Evolutionary conservation across 176 grass and related monocot species (phyloP), one percentile per base, ranked within the genome.

Genomic region (Melocanna baccifera): DNA sequence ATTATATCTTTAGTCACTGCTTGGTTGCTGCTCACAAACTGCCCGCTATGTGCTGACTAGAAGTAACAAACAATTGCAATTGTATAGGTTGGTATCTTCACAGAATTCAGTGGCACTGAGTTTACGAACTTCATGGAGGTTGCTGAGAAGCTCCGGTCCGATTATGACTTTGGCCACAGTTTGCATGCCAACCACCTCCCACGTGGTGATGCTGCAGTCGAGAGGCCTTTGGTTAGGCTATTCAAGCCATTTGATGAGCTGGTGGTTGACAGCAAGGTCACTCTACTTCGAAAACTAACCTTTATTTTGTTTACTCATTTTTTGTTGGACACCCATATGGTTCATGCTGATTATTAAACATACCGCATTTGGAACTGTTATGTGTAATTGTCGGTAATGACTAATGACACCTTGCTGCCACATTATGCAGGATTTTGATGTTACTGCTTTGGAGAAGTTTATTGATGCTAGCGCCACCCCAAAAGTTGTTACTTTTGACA

Each of bases 211-310:
- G 69, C 78, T 1, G 77, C 84, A 12, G 83, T 87, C 4, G 88
- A 91, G 69, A 63, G 88, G 57, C 95, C 95, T 48, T 47, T 93
- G 52, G 87, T 97, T 76, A 90, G 95, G 88, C 66, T 97, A 52
- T 87, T 94, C 67, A 97, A 97, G 71, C 95, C 92, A 71, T 97
- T 97, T 73, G 95, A 97, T 73, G 95, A 97, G 86, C 90, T 97
- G 20, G 74, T 94, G 52, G 87, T 94, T 58, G 95, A 97, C 90
- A 92, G 72, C 83, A 88, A 94, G 95, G 95, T 97, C 32, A 69
- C 16, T 67, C 32, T 10, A 28, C 11, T 67, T 29, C 3, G n/a
- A 4, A 71, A 76, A 36, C 2, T 7, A 79, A 81, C 10, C 1
- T 48, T 86, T 45, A 37, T 78, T 40, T 40, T 51, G 47, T 74